phyloP scores from a whole-genome alignment of 2,329 filamentous ascomycete genomes.

The Talaromyces sp. region DNA sequence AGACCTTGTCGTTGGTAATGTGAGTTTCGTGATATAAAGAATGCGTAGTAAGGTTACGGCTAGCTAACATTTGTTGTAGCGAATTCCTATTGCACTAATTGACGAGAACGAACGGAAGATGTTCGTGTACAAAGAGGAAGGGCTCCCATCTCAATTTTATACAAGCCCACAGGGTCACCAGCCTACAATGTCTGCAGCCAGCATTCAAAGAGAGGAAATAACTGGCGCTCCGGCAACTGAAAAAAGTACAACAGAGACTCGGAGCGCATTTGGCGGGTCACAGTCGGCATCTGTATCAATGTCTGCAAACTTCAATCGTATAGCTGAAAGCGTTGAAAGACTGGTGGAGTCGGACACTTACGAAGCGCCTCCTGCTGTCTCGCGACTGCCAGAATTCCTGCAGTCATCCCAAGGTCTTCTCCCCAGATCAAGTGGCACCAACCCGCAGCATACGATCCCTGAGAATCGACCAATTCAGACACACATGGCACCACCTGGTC shows the following conservation, averaged over 20 bases:
- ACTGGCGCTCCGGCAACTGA: slow-evolving; percentile 23
- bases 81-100: slow-evolving; percentile 46
- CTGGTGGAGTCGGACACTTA: slow-evolving; percentile 38
- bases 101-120: slow-evolving; percentile 39
- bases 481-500: slow-evolving; percentile 30
- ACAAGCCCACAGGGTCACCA: slow-evolving; percentile 41
- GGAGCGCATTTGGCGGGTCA: slow-evolving; percentile 35
- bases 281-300: slow-evolving; percentile 46
- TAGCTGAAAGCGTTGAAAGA: slow-evolving; percentile 35
- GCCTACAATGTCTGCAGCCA: slow-evolving; percentile 35
- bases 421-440: background rate
- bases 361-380: slow-evolving; percentile 23
- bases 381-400: slow-evolving; percentile 25
- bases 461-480: slow-evolving; percentile 19
- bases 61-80: slow-evolving; percentile 27
- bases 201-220: slow-evolving; percentile 39
- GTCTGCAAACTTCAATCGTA: slow-evolving; percentile 38
- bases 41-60: background rate
- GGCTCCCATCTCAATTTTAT: slow-evolving; percentile 47
- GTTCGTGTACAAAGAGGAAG: slow-evolving; percentile 53
- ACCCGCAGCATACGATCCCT: slow-evolving; percentile 4
- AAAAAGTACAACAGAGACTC: slow-evolving; percentile 22
- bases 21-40: slow-evolving; percentile 16
- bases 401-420: background rate
- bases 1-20: slow-evolving; percentile 49